phyloP scores from a whole-genome alignment of 140 eudicot genomes.

The Oenanthe javanica region DNA sequence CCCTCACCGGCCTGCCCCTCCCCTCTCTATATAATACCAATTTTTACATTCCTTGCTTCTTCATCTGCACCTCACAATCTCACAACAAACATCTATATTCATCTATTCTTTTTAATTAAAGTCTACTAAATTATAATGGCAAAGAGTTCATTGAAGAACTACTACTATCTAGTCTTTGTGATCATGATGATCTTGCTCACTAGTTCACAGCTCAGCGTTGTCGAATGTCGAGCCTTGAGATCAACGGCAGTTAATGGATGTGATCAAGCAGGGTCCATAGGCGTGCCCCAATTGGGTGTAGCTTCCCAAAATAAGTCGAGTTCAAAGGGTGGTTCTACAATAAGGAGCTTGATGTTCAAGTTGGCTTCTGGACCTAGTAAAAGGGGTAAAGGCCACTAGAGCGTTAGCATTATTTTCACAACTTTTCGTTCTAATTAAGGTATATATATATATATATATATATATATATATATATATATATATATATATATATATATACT shows the following conservation, averaged over 20 bases:
- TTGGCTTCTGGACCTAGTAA: conserved; percentile 48
- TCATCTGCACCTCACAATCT: neutral
- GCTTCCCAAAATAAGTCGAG: neutral
- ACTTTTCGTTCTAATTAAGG: neutral
- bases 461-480: too few species aligned
- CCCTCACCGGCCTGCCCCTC: neutral
- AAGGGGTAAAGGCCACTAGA: conserved; percentile 41
- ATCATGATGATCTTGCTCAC: neutral
- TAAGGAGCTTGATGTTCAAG: conserved; percentile 19
- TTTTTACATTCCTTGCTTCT: neutral
- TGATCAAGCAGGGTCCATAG: neutral
- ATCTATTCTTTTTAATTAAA: neutral
- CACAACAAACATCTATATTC: neutral
- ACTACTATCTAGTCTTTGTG: neutral
- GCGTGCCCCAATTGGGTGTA: neutral
- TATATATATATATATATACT: too few species aligned
- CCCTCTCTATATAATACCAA: neutral
- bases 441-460: neutral
- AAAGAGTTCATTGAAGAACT: neutral
- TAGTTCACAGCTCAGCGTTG: neutral
- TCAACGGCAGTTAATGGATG: neutral
- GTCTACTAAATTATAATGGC: neutral
- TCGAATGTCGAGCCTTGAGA: neutral
- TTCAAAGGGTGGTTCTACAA: neutral
- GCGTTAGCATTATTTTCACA: neutral